A percentile compares a stretch with the other conserved stretches of the same genome.
Evolutionary conservation across 2,329 filamentous ascomycete genomes (phyloP).

Genomic region (Berkeleyomyces rouxiae): DNA sequence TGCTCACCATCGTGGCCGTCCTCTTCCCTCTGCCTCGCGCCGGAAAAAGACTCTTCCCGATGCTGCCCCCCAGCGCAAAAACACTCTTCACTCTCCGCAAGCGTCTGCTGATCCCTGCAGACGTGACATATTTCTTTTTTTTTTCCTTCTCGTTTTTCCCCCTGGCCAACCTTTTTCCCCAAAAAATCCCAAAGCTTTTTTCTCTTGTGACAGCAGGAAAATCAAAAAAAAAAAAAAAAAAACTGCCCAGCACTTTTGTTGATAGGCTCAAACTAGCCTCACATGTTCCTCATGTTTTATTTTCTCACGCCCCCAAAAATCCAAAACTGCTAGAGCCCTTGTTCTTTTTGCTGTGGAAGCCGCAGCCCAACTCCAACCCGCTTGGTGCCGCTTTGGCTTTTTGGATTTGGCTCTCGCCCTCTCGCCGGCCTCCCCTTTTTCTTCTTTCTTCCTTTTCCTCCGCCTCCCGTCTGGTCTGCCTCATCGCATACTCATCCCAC

Average conservation of each 20-base stretch:
- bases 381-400: not conserved
- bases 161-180: not conserved
- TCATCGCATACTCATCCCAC: not conserved
- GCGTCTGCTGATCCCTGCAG: not conserved
- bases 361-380: not conserved
- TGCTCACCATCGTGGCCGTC: no score
- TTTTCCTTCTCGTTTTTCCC: not conserved
- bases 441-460: not conserved
- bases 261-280: no score
- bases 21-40: not conserved
- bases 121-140: not conserved
- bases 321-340: not conserved
- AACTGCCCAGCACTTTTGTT: not conserved
- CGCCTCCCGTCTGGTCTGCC: not conserved
- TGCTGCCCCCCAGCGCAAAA: not conserved
- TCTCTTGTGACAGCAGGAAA: not conserved
- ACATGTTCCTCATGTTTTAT: no score
- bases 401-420: not conserved
- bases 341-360: not conserved
- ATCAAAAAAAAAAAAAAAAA: not conserved
- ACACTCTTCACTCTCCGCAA: not conserved
- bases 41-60: not conserved
- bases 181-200: not conserved
- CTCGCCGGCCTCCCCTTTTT: not conserved
- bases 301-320: not conserved